Conservation (phyloP, 169 alveolate species). For the Plasmodium blacklocki region DNA sequence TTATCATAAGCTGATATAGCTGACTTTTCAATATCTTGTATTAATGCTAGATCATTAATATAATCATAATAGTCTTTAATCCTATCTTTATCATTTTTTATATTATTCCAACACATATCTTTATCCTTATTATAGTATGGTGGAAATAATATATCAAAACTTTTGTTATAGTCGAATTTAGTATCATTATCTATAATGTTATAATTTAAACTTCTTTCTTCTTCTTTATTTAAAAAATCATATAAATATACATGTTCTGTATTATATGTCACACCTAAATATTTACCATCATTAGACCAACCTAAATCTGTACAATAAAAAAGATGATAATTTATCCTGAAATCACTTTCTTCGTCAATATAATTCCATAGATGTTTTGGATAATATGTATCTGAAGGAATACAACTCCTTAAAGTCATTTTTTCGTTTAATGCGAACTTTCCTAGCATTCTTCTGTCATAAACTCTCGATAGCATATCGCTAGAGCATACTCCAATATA, state of each 20-base stretch:
- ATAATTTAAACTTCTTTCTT: slow-evolving; percentile 33
- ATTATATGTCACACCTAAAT: slow-evolving; percentile 76
- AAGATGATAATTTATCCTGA: not conserved
- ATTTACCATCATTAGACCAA: slow-evolving; percentile 76
- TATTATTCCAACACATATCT: not conserved
- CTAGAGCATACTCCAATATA: slow-evolving; percentile 79
- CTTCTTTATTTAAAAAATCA: slow-evolving; percentile 66
- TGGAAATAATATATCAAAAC: slow-evolving; percentile 31
- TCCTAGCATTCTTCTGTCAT: slow-evolving; percentile 79
- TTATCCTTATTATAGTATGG: slow-evolving; percentile 5
- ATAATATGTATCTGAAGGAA: slow-evolving; percentile 76
- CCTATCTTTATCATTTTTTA: not conserved
- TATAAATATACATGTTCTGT: slow-evolving; percentile 77
- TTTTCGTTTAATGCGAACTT: slow-evolving; percentile 38
- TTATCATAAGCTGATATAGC: slow-evolving; percentile 34
- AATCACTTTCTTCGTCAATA: slow-evolving; percentile 48
- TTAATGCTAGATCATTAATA: slow-evolving; percentile 12
- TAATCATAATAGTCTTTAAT: not conserved
- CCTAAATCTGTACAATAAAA: slow-evolving; percentile 57
- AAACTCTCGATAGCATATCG: slow-evolving; percentile 79
- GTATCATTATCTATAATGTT: slow-evolving; percentile 19
- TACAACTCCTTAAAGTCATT: slow-evolving; percentile 31
- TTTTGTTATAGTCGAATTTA: not conserved
- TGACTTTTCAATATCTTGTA: slow-evolving; percentile 30
- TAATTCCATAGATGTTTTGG: slow-evolving; percentile 79